These are phyloP conservation scores for Miscanthus lutarioriparius DNA, from an alignment of 176 grass and related monocot species.

Conservation along the genomic window DNA sequence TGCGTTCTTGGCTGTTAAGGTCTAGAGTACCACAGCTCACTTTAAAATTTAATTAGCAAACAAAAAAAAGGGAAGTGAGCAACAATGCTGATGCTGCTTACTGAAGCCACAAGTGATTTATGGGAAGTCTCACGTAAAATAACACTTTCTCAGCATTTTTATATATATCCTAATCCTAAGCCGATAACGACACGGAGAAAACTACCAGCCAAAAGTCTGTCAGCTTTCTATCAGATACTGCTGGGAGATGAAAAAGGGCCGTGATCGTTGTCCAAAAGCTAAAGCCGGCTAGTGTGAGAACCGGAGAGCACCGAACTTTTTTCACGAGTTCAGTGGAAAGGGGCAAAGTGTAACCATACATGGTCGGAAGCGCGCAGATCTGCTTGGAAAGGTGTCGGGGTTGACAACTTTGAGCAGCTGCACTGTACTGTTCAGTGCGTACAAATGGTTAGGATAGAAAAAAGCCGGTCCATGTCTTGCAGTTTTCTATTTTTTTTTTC, in stretches of 20 bases:
- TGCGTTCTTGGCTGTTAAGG: background rate
- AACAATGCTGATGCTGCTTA: background rate
- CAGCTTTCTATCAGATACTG: slow-evolving; percentile 40
- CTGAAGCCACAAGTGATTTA: background rate
- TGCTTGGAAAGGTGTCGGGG: slow-evolving; percentile 47
- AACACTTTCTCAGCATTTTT: background rate
- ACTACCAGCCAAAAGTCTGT: slow-evolving; percentile 38
- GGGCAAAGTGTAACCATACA: slow-evolving; percentile 46
- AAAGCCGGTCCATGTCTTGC: background rate
- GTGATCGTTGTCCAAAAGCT: slow-evolving; percentile 32
- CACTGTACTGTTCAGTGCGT: background rate
- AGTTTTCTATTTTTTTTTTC: background rate
- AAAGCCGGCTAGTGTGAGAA: slow-evolving; percentile 38
- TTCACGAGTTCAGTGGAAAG: slow-evolving; percentile 42
- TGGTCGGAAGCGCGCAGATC: slow-evolving; percentile 30
- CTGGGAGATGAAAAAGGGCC: slow-evolving; percentile 2
- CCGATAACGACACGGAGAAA: slow-evolving; percentile 25
- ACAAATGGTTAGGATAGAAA: slow-evolving; percentile 17
- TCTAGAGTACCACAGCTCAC: background rate
- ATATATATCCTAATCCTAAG: slow-evolving; percentile 18
- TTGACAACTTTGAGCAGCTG: slow-evolving; percentile 31
- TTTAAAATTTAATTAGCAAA: background rate
- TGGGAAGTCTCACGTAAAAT: slow-evolving; percentile 28
- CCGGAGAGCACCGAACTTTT: slow-evolving; percentile 30
- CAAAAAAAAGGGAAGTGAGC: background rate